These are phyloP conservation scores for Coemansia sp. DNA, from an alignment of 192 early-diverging fungal species.

Conservation along the genomic window DNA sequence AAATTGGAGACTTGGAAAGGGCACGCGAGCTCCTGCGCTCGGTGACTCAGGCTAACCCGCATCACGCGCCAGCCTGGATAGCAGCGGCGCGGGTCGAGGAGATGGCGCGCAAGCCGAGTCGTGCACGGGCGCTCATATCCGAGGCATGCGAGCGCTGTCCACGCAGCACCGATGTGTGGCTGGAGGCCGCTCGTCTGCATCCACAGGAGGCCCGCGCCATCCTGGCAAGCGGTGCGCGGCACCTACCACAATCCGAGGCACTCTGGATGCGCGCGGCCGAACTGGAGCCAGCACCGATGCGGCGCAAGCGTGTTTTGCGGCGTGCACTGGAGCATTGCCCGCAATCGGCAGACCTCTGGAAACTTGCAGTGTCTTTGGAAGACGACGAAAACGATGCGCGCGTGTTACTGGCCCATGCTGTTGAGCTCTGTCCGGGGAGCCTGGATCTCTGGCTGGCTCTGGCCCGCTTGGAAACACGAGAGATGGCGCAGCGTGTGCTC, in stretches of 20 bases:
- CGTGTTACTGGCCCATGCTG: conserved; percentile 86
- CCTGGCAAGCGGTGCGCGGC: conserved; percentile 83
- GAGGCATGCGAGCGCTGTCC: conserved; percentile 95
- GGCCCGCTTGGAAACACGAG: conserved; percentile 85
- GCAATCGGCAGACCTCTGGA: conserved; percentile 89
- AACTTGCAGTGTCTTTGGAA: conserved; percentile 85
- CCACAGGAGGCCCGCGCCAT: conserved; percentile 80
- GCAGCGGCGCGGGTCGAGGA: conserved; percentile 97
- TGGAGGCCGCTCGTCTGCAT: conserved; percentile 92
- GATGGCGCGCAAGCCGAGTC: conserved; percentile 72
- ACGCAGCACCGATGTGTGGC: conserved; percentile 93
- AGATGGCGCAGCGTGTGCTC: conserved; percentile 83
- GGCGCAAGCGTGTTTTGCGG: conserved; percentile 74
- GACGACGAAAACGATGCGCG: conserved; percentile 89
- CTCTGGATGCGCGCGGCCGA: conserved; percentile 88
- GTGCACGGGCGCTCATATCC: conserved; percentile 82
- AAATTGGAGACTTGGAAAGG: conserved; percentile 80
- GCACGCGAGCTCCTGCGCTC: conserved; percentile 85
- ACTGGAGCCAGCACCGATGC: conserved; percentile 59
- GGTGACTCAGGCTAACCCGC: conserved; percentile 90
- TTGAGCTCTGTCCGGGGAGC: conserved; percentile 86
- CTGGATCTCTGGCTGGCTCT: conserved; percentile 96
- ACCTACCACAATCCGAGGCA: conserved; percentile 87
- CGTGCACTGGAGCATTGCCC: conserved; percentile 93
- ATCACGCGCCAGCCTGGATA: conserved; percentile 97